Evolutionary conservation across 257 asterid species (phyloP).

Genomic region (Forsythia viridissima): DNA sequence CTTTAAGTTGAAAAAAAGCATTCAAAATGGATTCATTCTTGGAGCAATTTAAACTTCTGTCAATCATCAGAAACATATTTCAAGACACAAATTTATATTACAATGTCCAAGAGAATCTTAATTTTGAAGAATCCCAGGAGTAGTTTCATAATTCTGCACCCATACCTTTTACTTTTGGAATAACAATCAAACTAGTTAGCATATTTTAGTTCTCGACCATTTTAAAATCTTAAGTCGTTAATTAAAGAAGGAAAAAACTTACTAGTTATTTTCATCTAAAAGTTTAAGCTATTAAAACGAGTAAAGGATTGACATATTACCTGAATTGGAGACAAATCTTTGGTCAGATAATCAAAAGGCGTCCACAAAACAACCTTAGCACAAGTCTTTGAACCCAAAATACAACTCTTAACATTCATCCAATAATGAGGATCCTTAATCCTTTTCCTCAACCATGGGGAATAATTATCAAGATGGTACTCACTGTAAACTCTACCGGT

Average conservation of each 20-base stretch:
- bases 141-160: not conserved
- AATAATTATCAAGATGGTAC: conserved; percentile 62
- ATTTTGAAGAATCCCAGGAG: not conserved
- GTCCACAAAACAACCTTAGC: conserved; percentile 66
- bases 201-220: no score
- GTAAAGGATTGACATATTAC: conserved; percentile 29
- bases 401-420: conserved; percentile 66
- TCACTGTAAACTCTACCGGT: conserved; percentile 69
- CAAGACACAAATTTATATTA: not conserved
- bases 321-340: conserved; percentile 82
- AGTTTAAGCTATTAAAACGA: not conserved
- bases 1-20: no score
- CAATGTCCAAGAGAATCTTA: not conserved
- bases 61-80: no score
- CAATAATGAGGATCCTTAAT: conserved; percentile 60
- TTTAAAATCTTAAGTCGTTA: no score
- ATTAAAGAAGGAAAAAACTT: not conserved
- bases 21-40: no score
- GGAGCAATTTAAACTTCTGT: not conserved
- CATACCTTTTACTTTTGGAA: not conserved
- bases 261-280: not conserved
- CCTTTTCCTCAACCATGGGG: conserved; percentile 79
- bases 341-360: conserved; percentile 69
- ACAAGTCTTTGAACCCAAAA: conserved; percentile 79
- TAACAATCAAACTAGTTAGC: not conserved